Conservation (phyloP, 805 yeast genomes). For the Monosporozyma siamensis region DNA sequence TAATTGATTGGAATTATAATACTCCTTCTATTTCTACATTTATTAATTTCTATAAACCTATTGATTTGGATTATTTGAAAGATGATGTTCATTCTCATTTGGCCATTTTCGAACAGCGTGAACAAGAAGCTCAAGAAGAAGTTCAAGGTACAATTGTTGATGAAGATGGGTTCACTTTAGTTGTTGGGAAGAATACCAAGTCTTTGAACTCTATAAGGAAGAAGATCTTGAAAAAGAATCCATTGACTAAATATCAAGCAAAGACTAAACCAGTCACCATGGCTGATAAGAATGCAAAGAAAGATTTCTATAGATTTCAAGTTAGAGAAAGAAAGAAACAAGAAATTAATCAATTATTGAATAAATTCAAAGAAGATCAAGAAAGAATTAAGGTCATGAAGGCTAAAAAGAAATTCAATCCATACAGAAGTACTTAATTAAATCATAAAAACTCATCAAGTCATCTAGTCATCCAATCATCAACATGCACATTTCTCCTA, state of each 20-base stretch:
- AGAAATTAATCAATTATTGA: conserved; percentile 80
- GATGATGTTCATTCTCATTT: conserved; percentile 51
- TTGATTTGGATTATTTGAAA: conserved; percentile 44
- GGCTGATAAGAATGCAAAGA: conserved; percentile 62
- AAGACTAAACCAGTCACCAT: conserved; percentile 22
- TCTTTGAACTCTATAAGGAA: conserved; percentile 40
- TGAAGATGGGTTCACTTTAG: conserved; percentile 90
- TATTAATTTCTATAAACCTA: conserved; percentile 33
- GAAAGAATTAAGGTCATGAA: conserved; percentile 70
- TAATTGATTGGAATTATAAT: conserved; percentile 31
- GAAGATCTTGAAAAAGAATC: conserved; percentile 28
- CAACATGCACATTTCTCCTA: no score
- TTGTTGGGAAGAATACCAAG: conserved; percentile 79
- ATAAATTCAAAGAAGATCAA: conserved; percentile 84
- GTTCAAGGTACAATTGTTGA: conserved; percentile 60
- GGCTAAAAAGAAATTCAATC: conserved; percentile 75
- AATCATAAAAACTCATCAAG: neutral
- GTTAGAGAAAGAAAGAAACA: conserved; percentile 86
- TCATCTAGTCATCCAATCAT: no score
- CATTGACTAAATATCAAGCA: conserved; percentile 25
- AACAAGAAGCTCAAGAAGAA: conserved; percentile 48
- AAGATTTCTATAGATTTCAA: conserved; percentile 93
- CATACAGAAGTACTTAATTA: conserved; percentile 41
- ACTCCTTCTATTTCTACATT: conserved; percentile 36
- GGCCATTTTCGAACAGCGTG: conserved; percentile 59